These are phyloP conservation scores for Coccomyxa sp. DNA, from an alignment of 139 green algal genomes.

Conservation along the genomic window DNA sequence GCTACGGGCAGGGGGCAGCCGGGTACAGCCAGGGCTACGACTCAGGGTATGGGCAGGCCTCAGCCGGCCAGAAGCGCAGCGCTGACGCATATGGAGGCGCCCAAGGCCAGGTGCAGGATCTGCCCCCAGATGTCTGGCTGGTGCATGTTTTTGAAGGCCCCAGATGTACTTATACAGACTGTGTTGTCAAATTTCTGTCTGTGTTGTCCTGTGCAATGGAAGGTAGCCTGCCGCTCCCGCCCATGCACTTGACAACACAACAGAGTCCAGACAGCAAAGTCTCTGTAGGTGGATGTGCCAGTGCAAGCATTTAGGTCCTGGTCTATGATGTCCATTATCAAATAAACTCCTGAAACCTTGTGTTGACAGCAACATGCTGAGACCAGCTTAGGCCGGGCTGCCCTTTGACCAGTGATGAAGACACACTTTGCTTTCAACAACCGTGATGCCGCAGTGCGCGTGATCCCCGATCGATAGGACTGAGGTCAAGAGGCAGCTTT, in stretches of 20 bases:
- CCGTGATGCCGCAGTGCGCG: not conserved
- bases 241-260: no score
- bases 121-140: no score
- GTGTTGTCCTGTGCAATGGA: no score
- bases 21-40: not conserved
- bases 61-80: not conserved
- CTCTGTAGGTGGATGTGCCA: not conserved
- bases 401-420: slow-evolving; percentile 4
- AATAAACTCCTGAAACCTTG: slow-evolving; percentile 17
- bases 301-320: not conserved
- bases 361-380: slow-evolving; percentile 17
- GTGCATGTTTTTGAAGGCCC: no score
- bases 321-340: slow-evolving; percentile 11
- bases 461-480: slow-evolving; percentile 7
- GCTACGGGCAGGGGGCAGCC: not conserved
- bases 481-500: slow-evolving; percentile 1
- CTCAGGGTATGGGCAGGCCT: not conserved
- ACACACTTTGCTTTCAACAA: not conserved
- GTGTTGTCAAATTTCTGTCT: no score
- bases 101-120: no score
- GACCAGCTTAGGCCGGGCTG: not conserved
- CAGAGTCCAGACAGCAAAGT: no score
- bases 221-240: no score
- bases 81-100: not conserved
- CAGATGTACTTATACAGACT: no score